Evolutionary conservation across 176 grass and related monocot species (phyloP).

Genomic region (Avena sativa): DNA sequence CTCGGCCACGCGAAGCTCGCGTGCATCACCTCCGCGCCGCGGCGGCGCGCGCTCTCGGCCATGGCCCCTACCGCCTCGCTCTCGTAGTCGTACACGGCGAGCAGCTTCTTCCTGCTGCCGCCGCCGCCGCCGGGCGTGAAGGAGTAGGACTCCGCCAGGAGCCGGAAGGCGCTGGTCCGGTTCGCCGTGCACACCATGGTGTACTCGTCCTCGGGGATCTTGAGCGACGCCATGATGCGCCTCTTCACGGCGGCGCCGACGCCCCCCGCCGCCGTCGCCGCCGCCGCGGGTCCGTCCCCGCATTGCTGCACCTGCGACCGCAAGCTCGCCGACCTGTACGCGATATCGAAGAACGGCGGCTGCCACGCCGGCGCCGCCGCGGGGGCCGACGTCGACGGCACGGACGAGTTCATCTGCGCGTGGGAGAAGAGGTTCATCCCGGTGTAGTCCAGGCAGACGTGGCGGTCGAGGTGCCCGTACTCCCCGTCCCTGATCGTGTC

Average conservation of each 20-base stretch:
- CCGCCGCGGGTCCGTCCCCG: constrained; percentile 4
- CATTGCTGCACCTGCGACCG: constrained; percentile 69
- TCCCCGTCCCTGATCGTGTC: constrained; percentile 61
- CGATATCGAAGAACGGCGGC: constrained; percentile 90
- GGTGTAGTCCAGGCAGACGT: constrained; percentile 88
- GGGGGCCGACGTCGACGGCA: constrained; percentile 50
- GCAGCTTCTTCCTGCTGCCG: constrained; percentile 41
- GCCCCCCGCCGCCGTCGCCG: neutral
- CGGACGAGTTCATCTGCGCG: constrained; percentile 69
- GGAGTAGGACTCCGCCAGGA: constrained; percentile 86
- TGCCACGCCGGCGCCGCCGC: constrained; percentile 39
- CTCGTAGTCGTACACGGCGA: constrained; percentile 84
- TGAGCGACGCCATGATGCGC: constrained; percentile 81
- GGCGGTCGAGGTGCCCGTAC: constrained; percentile 71
- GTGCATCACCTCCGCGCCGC: constrained; percentile 64
- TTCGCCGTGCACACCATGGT: constrained; percentile 93
- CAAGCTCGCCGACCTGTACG: constrained; percentile 74
- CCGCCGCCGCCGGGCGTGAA: constrained; percentile 50
- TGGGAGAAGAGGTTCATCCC: constrained; percentile 95
- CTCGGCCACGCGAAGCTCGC: constrained; percentile 87
- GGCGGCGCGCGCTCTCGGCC: constrained; percentile 58
- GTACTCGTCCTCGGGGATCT: constrained; percentile 76
- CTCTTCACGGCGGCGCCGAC: constrained; percentile 55
- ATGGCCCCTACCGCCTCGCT: constrained; percentile 76
- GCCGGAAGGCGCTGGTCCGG: constrained; percentile 80